Evolutionary conservation across 441 rosid species (phyloP), one percentile per base, ranked within the genome.

Genomic region (Erodium trifolium): DNA sequence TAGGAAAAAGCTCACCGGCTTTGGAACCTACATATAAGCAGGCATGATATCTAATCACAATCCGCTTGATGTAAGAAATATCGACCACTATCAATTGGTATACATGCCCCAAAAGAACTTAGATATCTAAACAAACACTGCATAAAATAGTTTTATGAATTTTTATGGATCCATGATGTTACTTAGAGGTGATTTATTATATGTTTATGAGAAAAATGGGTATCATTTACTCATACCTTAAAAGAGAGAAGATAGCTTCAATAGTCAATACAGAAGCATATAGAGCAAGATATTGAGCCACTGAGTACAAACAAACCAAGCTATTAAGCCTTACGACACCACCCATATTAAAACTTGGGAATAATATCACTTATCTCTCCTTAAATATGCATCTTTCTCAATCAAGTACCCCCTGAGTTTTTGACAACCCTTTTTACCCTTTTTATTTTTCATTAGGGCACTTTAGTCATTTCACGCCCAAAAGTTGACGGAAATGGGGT

Each of bases 21-120:
- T 95, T n/a, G 98, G 97, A 65, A 92, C 99, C 99, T 90, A 85
- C 53, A 69, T 31, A 68, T 23, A 73, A 69, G 69, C 69, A 76
- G 37, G 41, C 17, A 78, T 6, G 59, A 68, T 27, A 62, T 67
- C 72, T 66, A 70, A 10, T 70, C 35, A 23, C 27, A 9, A 10
- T 39, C 63, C 66, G 60, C 43, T 70, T 41, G 14, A 37, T n/a
- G 13, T 4, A 34, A 34, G 17, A 14, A 27, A 37, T 3, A 65
- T 35, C 0, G 14, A 8, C 19, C 18, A 39, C 41, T 4, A 63
- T 31, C 31, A 29, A 59, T 19, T 12, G 14, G 23, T 60, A 19
- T 60, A 23, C 65, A 59, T 59, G 35, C 35, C n/a, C 23, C 35
- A 27, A 63, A 59, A 18, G 63, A 57, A 57, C 12, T 57, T 17